Evolutionary conservation across 805 yeast species (phyloP), one percentile per base, ranked within the genome.

Genomic region (Saturnispora mendoncae): DNA sequence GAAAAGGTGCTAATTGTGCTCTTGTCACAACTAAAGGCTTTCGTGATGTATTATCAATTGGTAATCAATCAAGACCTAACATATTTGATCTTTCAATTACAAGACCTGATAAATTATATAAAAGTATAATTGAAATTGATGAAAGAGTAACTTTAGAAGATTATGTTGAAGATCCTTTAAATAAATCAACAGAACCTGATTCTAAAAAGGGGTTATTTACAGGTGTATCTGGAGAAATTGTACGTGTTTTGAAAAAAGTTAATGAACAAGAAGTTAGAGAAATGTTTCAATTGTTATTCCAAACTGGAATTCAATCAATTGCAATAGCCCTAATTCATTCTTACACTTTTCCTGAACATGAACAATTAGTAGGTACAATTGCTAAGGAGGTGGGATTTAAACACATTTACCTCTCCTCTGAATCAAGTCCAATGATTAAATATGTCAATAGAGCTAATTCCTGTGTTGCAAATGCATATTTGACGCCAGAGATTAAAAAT

Each of bases 1-100:
- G 97, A 47, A 87, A 87, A 55, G 98, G 97, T 39, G 94, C 87
- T 43, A 66, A 77, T 25, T 88, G 94, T 51, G 94, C 92, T 2
- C 68, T 90, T 45, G 61, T 88, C 4, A 86, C 94, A 2, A 84
- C 97, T 13, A 81, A 78, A 52, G 98, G 97, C 0, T 90, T 86
- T 62, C 76, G 75, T 50, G 97, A 90, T 55, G 77, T 84, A 30
- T 65, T 90, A 46, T 61, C 68, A 2, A 88, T 90, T 50, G 97
- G 97, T 2, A 87, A 85, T 55, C 97, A 90, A 58, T 76, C 95
- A 2, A 70, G 97, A 52, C 97, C 97, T 2, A 70, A 79, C 51
- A 86, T 90, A 39, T 90, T 90, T 54, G 95, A 87, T 51, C 66
- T 90, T 49, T 72, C 83, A 5, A 84, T 88, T 34, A 66, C 69